phyloP scores from a whole-genome alignment of 2,329 filamentous ascomycete genomes.

The Colletotrichum abscissum region DNA sequence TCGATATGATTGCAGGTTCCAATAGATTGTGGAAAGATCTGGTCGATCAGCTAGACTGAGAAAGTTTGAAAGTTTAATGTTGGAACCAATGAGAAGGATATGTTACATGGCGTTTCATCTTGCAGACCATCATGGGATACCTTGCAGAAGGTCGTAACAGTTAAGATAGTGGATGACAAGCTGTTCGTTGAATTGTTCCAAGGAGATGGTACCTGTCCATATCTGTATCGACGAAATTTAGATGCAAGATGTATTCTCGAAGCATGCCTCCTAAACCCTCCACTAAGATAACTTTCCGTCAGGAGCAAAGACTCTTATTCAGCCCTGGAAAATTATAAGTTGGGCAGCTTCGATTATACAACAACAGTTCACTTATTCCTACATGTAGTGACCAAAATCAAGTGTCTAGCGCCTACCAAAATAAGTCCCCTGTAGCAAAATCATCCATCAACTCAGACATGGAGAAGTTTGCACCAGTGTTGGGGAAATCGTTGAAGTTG shows the following conservation, averaged over 20 bases:
- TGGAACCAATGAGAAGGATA: too few relatives aligned
- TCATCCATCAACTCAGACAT: constrained; percentile 29
- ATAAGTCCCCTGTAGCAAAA: constrained; percentile 20
- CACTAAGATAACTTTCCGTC: too few relatives aligned
- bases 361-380: background rate
- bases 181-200: too few relatives aligned
- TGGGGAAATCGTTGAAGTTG: constrained; percentile 21
- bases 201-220: too few relatives aligned
- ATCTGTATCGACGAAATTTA: too few relatives aligned
- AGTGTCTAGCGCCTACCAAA: constrained; percentile 14
- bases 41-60: background rate
- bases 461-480: background rate
- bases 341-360: too few relatives aligned
- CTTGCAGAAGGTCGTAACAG: too few relatives aligned
- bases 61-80: background rate
- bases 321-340: too few relatives aligned
- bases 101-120: background rate
- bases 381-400: background rate
- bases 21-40: background rate
- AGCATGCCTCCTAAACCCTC: too few relatives aligned
- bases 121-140: too few relatives aligned
- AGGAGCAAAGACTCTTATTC: background rate
- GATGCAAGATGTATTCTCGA: too few relatives aligned
- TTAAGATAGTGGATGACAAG: too few relatives aligned
- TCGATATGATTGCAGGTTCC: background rate